These are phyloP conservation scores for Sicyos baderoa DNA, from an alignment of 306 rosid species.

Conservation along the genomic window DNA sequence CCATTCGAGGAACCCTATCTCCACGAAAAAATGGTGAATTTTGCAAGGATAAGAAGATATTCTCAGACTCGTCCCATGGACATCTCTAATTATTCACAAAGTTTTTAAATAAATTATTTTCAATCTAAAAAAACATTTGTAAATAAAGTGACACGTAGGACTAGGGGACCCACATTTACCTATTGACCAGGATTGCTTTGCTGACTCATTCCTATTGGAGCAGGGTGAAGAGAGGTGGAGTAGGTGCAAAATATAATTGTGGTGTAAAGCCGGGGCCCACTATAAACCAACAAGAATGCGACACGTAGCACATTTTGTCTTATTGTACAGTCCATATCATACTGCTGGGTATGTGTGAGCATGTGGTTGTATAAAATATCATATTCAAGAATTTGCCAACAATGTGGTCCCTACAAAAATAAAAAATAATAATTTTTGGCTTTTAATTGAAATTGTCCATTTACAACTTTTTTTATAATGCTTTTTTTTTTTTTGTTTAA, in stretches of 20 bases:
- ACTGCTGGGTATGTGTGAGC: constrained; percentile 1
- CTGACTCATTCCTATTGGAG: background rate
- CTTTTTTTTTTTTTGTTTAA: too few species aligned
- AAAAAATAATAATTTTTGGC: background rate
- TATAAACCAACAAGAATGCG: fast-evolving
- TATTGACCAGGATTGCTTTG: constrained; percentile 3
- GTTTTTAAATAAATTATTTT: background rate
- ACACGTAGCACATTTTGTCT: constrained; percentile 14
- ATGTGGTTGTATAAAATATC: constrained; percentile 3
- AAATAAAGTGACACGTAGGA: background rate
- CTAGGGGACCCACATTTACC: background rate
- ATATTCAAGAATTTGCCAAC: background rate
- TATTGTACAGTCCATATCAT: constrained; percentile 1
- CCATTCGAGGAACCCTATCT: too few species aligned
- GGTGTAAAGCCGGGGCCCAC: background rate
- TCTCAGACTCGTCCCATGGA: too few species aligned
- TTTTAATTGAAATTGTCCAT: background rate
- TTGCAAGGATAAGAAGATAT: too few species aligned
- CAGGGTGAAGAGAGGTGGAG: constrained; percentile 3
- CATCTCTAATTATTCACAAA: too few species aligned
- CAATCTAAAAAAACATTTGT: too few species aligned
- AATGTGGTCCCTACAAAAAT: constrained; percentile 2
- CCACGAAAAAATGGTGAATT: too few species aligned
- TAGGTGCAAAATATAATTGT: constrained; percentile 11
- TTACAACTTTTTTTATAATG: background rate